Evolutionary conservation across 192 early-diverging fungal genomes (phyloP).

Genomic region (Linnemannia schmuckeri): DNA sequence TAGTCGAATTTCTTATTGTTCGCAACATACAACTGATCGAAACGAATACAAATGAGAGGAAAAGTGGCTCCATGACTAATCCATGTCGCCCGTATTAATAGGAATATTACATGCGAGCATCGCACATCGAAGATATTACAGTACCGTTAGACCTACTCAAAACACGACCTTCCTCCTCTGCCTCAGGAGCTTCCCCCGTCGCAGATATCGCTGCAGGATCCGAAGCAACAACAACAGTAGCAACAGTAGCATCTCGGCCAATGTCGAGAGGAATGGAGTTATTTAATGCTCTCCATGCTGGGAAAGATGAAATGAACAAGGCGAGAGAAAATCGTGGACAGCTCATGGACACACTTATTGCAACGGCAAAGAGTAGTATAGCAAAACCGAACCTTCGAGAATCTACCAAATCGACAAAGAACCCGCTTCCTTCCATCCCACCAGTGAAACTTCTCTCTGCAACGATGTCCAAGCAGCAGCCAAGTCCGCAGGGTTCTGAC

Average conservation of each 20-base stretch:
- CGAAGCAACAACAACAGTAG: background rate
- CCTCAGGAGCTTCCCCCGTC: background rate
- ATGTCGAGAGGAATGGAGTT: background rate
- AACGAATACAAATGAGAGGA: background rate
- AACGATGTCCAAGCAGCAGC: background rate
- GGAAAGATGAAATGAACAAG: background rate
- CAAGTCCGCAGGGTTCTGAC: background rate
- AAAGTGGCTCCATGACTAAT: background rate
- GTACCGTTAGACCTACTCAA: background rate
- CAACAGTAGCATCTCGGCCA: background rate
- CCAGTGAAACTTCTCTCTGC: background rate
- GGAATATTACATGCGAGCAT: constrained; percentile 28
- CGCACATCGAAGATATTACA: background rate
- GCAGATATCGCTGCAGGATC: background rate
- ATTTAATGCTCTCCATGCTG: background rate
- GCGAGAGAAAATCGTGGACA: background rate
- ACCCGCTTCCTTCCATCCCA: background rate
- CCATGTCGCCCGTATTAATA: background rate
- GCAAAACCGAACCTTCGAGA: background rate
- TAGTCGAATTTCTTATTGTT: background rate
- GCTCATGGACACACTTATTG: background rate
- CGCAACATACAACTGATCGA: background rate
- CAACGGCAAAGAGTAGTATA: background rate
- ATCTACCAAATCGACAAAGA: background rate
- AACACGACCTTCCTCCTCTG: background rate